phyloP scores from a whole-genome alignment of 768 basidiomycete genomes.

The Termitomyces eurrhizus region DNA sequence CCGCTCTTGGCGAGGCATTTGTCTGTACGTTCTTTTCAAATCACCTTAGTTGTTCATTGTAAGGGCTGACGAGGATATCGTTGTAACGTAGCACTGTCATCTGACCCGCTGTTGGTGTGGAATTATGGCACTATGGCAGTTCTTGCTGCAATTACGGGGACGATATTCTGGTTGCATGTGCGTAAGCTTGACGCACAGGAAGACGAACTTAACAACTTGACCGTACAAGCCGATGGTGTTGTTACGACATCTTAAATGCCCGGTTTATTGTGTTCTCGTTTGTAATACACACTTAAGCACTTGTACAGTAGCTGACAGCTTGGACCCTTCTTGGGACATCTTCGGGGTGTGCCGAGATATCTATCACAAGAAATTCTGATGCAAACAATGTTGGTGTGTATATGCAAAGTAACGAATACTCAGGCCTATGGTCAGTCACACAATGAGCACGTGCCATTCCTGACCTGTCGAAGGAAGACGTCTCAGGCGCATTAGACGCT shows the following conservation, averaged over 20 bases:
- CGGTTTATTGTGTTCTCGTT: background rate
- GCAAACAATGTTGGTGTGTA: background rate
- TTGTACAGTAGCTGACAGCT: no score
- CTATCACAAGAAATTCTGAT: background rate
- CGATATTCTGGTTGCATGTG: slow-evolving; percentile 52
- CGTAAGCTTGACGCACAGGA: slow-evolving; percentile 59
- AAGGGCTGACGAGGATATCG: background rate
- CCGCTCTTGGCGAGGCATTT: slow-evolving; percentile 68
- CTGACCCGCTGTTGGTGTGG: slow-evolving; percentile 73
- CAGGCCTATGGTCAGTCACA: background rate
- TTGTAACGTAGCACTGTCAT: slow-evolving; percentile 46
- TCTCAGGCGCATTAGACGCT: background rate
- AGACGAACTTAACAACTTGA: slow-evolving; percentile 56
- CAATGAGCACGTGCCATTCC: background rate
- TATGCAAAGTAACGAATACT: background rate
- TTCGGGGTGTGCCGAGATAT: background rate
- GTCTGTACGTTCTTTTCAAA: slow-evolving; percentile 49
- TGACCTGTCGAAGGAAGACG: background rate
- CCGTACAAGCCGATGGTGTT: background rate
- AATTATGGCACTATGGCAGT: slow-evolving; percentile 63
- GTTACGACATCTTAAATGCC: background rate
- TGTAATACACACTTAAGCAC: background rate
- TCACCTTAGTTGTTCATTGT: background rate
- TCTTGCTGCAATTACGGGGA: slow-evolving; percentile 48
- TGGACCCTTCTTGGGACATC: no score